Evolutionary conservation across 2,329 filamentous ascomycete species (phyloP).

Genomic region (Dothidotthia symphoricarpi): DNA sequence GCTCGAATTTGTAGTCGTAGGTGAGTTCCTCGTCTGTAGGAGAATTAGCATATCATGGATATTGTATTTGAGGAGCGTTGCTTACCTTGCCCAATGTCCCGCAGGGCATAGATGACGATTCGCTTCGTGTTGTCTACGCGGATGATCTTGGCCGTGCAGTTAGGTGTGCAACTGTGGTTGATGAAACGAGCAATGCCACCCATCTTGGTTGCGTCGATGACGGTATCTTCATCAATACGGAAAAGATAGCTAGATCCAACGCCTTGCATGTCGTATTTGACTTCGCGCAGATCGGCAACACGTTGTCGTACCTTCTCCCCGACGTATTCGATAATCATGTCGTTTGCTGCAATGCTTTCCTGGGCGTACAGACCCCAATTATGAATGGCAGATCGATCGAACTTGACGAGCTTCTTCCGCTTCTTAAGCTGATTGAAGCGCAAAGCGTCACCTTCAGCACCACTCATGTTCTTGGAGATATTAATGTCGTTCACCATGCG

Average conservation of each 20-base stretch:
- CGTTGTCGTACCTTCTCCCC: conserved; percentile 96
- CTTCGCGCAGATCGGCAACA: conserved; percentile 93
- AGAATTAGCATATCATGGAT: conserved; percentile 23
- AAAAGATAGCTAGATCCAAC: conserved; percentile 98
- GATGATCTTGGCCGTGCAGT: conserved; percentile 99
- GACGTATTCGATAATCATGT: conserved; percentile 99
- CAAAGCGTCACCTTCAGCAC: conserved; percentile 80
- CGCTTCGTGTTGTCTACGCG: conserved; percentile 97
- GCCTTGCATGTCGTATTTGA: conserved; percentile 88
- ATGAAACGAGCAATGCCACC: conserved; percentile 98
- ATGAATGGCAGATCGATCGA: conserved; percentile 95
- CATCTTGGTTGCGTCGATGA: conserved; percentile 97
- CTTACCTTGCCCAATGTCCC: conserved; percentile 93
- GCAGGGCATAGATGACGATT: conserved; percentile 97
- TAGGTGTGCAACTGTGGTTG: conserved; percentile 97
- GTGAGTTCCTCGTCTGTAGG: conserved; percentile 90
- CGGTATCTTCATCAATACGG: conserved; percentile 95
- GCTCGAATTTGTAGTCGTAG: conserved; percentile 99
- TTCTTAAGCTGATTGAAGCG: conserved; percentile 99
- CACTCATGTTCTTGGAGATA: conserved; percentile 74
- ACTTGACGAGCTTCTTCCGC: conserved; percentile 98
- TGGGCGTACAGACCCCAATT: conserved; percentile 98
- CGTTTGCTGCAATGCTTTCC: conserved; percentile 94
- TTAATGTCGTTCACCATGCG: conserved; percentile 93
- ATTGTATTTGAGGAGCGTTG: conserved; percentile 4